Base-by-base conservation (phyloP, 352 stramenopile species). In the Bremia lactucae region DNA sequence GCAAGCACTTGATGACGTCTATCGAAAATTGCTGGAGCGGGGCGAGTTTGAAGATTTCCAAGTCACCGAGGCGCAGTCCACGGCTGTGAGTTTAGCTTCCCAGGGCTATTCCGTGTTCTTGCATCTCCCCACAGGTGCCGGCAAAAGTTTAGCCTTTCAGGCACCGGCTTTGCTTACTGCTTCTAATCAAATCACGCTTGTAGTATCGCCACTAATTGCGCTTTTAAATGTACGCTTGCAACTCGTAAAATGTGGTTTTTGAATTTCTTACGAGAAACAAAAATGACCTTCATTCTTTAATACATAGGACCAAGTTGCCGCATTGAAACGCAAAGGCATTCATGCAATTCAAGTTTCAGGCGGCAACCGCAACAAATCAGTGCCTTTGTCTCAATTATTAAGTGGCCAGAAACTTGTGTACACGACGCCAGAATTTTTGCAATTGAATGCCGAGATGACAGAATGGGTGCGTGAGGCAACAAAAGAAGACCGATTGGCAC, bases 111-210 rank as follows among this genome's bases (percentile, higher is more conserved):
- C 68, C 0, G 56, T 91, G 11, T 88, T 91, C 20, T 45, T 91
- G 13, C 72, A 87, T 40, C 49, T 88, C 11, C 75, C 72, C 20
- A 91, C 74, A 0, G 79, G 79, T 11, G 73, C 76, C 0, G 79
- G 79, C 55, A 91, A 91, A 62, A 87, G 69, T 45, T 59, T 88
- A 44, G 74, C 72, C 36, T 91, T 87, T 51, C 79, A 91, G 37
- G 54, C 72, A 2, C 76, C 79, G 1, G 74, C 79, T 37, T 53
- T 91, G 21, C 31, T 80, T 0, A 42, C 66, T n/a, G 20, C 62
- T 18, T 14, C 44, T 16, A 33, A 47, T 6, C 43, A 61, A 38
- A 65, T 49, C 1, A 91, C 79, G 2, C 53, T 91, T 39, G 72
- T 91, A 2, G 62, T 89, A 4, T 86, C 73, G 31, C 79, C 79